Base-by-base conservation (phyloP, 257 asterid genomes). In the Ocimum tenuiflorum region DNA sequence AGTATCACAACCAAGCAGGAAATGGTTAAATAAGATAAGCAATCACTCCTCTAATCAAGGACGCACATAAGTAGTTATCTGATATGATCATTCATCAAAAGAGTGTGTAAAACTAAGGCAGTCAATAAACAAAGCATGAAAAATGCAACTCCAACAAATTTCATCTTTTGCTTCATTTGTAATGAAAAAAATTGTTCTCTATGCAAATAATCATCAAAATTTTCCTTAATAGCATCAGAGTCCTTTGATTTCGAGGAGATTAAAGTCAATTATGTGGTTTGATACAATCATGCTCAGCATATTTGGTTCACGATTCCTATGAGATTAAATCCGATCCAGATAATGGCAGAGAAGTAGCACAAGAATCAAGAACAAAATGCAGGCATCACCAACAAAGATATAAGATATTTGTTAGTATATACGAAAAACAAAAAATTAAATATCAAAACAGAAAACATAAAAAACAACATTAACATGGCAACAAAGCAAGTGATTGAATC, bases 1-100 rank as follows among this genome's bases (percentile, higher is more conserved):
- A 68, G 36, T 59, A 55, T 57, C 56, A 20, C 7, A 58, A 8
- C 15, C 33, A 61, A 45, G 48, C 27, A 72, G 31, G 4, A 55
- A 77, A 43, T 60, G 71, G 55, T 27, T 45, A 55, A 60, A 14
- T 65, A 54, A 52, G 48, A 64, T 36, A 15, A 18, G 57, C 64
- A 55, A 67, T 42, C 17, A 56, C 45, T 53, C 14, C 14, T 50
- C 29, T 35, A 49, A 47, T 62, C 36, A 56, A 51, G 49, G 53
- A 48, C n/a, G n/a, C 31, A 17, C 49, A 58, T 4, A 14, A 56
- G 33, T 19, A 19, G 24, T 24, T 23, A 65, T 27, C 59, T 9
- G 38, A 4, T 5, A 18, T 9, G 41, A 61, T 45, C 49, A 58
- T 49, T 36, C 23, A 39, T 56, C 20, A 49, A 58, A 69, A 29